Evolutionary conservation across 768 basidiomycete genomes (phyloP), one percentile per base, ranked within the genome.

Genomic region (Boletus pseudopeckii): DNA sequence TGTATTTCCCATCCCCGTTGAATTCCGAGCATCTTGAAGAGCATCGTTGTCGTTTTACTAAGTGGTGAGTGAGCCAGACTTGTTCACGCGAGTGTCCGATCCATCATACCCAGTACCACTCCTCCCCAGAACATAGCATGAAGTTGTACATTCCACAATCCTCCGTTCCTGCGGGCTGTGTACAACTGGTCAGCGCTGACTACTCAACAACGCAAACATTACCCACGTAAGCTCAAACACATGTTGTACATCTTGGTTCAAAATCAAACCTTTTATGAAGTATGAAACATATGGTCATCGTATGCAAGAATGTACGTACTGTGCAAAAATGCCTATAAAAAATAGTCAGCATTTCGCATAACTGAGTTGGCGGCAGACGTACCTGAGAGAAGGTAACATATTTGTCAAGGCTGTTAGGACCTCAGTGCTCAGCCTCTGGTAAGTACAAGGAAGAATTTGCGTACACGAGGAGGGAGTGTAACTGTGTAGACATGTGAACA

Each of bases 41-140:
- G 71, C 78, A 90, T 87, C 0, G 86, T 84, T 0, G 88, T 89
- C 0, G 85, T 89, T 75, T 88, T 88, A 1, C 87, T 87, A 39
- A 17, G 20, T 6, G 1, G 4, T 18, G 13, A 22, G 20, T 60
- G 42, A 55, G 52, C 13, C 17, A 5, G 22, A 13, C 2, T 15
- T 22, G 13, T 38, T 46, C 18, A 22, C 4, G 0, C 33, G 4
- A 15, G 26, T 5, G 30, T 5, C 8, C 3, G 0, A 30, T 34
- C 13, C 50, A 75, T 13, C 40, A 15, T 59, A 86, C 87, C 87
- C 88, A 0, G 88, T 89, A 3, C 88, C 88, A 60, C 86, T 88
- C 24, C 88, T 74, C 0, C 87, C 85, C 9, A 86, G 64, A 30
- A 88, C 84, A 63, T 82, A 86, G 56, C 82, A 86, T 0, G 85